Evolutionary conservation across 2,329 filamentous ascomycete species (phyloP), one percentile per base, ranked within the genome.

Genomic region (Macrophomina tecta): DNA sequence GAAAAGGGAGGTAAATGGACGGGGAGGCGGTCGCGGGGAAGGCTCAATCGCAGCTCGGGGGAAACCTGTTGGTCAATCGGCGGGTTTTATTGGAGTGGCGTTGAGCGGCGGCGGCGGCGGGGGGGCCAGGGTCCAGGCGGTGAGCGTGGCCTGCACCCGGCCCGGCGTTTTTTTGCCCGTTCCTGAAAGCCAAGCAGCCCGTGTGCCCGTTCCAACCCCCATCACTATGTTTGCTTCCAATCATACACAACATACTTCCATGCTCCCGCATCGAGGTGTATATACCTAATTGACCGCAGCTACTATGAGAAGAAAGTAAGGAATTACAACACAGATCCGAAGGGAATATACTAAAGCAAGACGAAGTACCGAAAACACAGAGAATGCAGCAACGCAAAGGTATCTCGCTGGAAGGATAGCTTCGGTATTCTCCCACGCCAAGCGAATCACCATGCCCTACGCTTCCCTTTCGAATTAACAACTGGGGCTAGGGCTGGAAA

Each of bases 71-170:
- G 58, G 58, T 49, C 58, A 45, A 62, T 64, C 63, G 63, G 52
- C 63, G 51, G 52, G 52, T 18, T 65, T 65, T 49, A 49, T 56
- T 49, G 23, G 30, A 65, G 38, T 65, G 51, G 38, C 51, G 51
- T 56, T 64, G 36, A 46, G n/a, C 49, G 32, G 62, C 62, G 23
- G 23, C 23, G 23, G 23, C 23, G 23, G 6, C 18, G 18, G 18
- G n/a, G n/a, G n/a, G n/a, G 36, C 16, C 63, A 65, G 52, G 63
- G 63, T 65, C 52, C 42, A 65, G 63, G 62, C 62, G 62, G 51
- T 64, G 48, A 55, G 49, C 16, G 60, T 14, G 32, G 45, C 7
- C n/a, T 14, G 3, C 8, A 12, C 40, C 23, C n/a, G 36, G 36
- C 36, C 42, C 40, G 9, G 40, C 38, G n/a, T 23, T 16, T 58